phyloP scores from a whole-genome alignment of 345 rosid genomes.

The Hibiscus mutabilis region DNA sequence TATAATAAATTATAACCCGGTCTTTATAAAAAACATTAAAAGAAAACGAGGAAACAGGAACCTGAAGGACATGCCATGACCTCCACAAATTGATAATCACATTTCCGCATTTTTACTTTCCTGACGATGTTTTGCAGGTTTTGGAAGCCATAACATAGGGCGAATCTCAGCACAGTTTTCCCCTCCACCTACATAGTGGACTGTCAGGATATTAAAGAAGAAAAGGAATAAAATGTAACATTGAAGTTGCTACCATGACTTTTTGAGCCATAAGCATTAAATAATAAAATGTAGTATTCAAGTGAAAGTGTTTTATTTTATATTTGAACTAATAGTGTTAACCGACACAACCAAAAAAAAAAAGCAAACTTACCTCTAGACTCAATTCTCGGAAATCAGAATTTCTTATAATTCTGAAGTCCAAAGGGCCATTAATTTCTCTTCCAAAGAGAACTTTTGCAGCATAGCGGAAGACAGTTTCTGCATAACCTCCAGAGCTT shows the following conservation, averaged over 20 bases:
- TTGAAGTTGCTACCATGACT: background rate
- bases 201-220: conserved; percentile 9
- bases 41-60: conserved; percentile 14
- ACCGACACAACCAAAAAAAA: background rate
- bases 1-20: no score
- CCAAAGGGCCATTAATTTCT: conserved; percentile 50
- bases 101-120: conserved; percentile 61
- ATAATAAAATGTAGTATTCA: background rate
- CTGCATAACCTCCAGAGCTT: conserved; percentile 91
- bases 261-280: background rate
- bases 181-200: conserved; percentile 59
- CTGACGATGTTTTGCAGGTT: conserved; percentile 89
- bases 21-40: no score
- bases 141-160: conserved; percentile 84
- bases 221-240: background rate
- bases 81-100: conserved; percentile 93
- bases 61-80: conserved; percentile 99
- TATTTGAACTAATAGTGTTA: background rate
- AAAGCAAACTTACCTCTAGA: conserved; percentile 57
- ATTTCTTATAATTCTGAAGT: conserved; percentile 68
- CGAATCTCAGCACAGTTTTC: conserved; percentile 63
- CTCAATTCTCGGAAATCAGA: conserved; percentile 76
- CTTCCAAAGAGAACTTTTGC: conserved; percentile 65
- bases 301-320: background rate
- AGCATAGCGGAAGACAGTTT: conserved; percentile 63